Percentiles rank a stretch among this genome's conserved stretches.
Evolutionary conservation across 2,329 filamentous ascomycete species (phyloP).

Genomic region (Verticillium klebahnii): DNA sequence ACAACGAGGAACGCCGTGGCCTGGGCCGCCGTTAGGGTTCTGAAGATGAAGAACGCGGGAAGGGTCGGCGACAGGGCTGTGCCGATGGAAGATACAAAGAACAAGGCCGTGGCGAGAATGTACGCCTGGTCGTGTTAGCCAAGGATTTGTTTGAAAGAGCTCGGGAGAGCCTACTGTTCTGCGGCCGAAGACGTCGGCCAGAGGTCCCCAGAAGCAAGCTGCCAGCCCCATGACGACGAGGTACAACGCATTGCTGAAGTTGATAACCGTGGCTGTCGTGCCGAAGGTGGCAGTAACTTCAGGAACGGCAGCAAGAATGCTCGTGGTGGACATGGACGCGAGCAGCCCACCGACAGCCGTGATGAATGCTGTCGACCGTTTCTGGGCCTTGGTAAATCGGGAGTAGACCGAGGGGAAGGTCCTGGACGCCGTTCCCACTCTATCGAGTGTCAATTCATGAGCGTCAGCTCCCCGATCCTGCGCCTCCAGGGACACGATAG

Average conservation of each 20-base stretch:
- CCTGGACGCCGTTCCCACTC: background rate
- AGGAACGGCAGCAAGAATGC: conserved; percentile 67
- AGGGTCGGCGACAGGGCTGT: conserved; percentile 69
- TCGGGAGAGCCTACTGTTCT: conserved; percentile 39
- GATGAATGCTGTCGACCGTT: conserved; percentile 13
- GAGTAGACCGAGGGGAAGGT: conserved; percentile 1
- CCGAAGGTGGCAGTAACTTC: conserved; percentile 64
- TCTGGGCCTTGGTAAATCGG: conserved; percentile 4
- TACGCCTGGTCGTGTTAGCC: conserved; percentile 39
- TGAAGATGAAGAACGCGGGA: conserved; percentile 67
- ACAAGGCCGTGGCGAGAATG: conserved; percentile 55
- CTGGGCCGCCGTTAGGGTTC: conserved; percentile 69
- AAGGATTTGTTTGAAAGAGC: background rate
- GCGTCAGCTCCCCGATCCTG: background rate
- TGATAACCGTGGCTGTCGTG: conserved; percentile 66
- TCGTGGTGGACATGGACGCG: conserved; percentile 70
- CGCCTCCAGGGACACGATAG: background rate
- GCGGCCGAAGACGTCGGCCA: conserved; percentile 62
- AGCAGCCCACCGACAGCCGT: conserved; percentile 51
- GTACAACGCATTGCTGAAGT: conserved; percentile 69
- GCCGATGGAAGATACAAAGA: conserved; percentile 63
- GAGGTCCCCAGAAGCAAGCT: conserved; percentile 67
- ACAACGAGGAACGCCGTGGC: conserved; percentile 71
- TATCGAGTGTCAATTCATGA: background rate
- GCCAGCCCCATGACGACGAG: conserved; percentile 68